These are phyloP conservation scores for Fusarium sp. DNA, from an alignment of 2,329 filamentous ascomycete genomes.

Conservation along the genomic window DNA sequence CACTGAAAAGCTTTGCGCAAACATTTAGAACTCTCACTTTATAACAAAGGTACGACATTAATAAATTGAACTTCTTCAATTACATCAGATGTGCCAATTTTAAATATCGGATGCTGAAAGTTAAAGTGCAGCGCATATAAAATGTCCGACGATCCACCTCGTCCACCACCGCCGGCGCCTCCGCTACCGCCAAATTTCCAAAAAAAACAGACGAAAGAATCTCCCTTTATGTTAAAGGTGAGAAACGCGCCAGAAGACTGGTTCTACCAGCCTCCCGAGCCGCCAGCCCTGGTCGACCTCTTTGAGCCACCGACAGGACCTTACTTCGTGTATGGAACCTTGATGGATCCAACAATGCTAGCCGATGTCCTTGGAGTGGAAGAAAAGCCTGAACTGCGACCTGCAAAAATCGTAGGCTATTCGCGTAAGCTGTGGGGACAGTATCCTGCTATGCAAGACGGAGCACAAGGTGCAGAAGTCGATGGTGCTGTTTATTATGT, in stretches of 20 bases:
- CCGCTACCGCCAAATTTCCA: background rate
- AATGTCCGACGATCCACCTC: background rate
- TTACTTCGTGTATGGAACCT: constrained; percentile 10
- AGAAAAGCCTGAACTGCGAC: background rate
- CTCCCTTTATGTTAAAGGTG: background rate
- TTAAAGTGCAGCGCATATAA: too few relatives aligned
- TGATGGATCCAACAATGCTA: constrained; percentile 4
- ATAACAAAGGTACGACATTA: background rate
- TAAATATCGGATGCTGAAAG: background rate
- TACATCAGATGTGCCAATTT: background rate
- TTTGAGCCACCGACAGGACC: background rate
- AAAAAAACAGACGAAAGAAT: fast-evolving
- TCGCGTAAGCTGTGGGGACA: constrained; percentile 3
- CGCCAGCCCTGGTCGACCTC: background rate
- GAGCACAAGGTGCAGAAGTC: background rate
- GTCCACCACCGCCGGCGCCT: background rate
- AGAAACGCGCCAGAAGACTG: background rate
- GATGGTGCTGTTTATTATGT: background rate
- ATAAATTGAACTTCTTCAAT: fast-evolving
- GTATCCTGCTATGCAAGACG: background rate
- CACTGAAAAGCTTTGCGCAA: too few relatives aligned
- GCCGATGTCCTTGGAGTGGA: background rate
- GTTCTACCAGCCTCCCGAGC: background rate
- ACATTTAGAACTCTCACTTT: fast-evolving
- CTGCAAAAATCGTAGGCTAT: background rate